A percentile compares a stretch with the other conserved stretches of the same genome.
These are phyloP conservation scores for Epichloe uncinata DNA, from an alignment of 2,329 filamentous ascomycete species.

Conservation along the genomic window DNA sequence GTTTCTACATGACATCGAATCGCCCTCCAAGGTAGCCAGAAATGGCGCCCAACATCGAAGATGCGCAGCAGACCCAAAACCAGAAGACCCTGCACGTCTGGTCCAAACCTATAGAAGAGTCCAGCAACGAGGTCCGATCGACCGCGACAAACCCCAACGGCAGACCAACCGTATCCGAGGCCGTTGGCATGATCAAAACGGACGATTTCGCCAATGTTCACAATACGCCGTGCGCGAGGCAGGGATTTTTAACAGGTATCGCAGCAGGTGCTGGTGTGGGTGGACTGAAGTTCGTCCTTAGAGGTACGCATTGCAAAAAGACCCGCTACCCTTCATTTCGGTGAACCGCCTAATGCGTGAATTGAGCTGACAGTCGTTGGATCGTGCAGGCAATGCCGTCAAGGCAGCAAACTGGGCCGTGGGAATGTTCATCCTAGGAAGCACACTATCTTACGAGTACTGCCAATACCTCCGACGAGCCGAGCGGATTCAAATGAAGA, in stretches of 20 bases:
- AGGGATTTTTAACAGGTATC: slow-evolving; percentile 74
- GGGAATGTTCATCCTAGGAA: slow-evolving; percentile 55
- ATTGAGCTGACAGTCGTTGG: background rate
- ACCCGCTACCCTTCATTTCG: background rate
- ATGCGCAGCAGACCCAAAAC: slow-evolving; percentile 12
- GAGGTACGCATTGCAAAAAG: slow-evolving; percentile 38
- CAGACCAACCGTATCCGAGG: slow-evolving; percentile 38
- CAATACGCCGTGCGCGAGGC: slow-evolving; percentile 70
- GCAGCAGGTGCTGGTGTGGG: slow-evolving; percentile 65
- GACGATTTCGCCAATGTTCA: slow-evolving; percentile 61
- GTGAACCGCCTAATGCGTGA: no score
- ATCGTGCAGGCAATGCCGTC: slow-evolving; percentile 16
- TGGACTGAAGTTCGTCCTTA: slow-evolving; percentile 57
- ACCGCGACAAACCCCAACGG: slow-evolving; percentile 9
- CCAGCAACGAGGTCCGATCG: slow-evolving; percentile 9
- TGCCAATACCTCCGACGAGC: slow-evolving; percentile 62
- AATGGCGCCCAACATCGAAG: slow-evolving; percentile 20
- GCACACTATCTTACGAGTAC: slow-evolving; percentile 67
- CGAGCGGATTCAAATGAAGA: slow-evolving; percentile 72
- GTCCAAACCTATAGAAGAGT: slow-evolving; percentile 21
- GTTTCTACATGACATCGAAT: slow-evolving; percentile 4
- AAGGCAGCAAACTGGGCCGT: slow-evolving; percentile 76
- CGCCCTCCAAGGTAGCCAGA: slow-evolving; percentile 17
- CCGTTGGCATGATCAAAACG: slow-evolving; percentile 50
- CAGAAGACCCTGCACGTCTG: slow-evolving; percentile 24